phyloP scores from a whole-genome alignment of 495 filamentous ascomycete genomes.

The Letharia lupina region DNA sequence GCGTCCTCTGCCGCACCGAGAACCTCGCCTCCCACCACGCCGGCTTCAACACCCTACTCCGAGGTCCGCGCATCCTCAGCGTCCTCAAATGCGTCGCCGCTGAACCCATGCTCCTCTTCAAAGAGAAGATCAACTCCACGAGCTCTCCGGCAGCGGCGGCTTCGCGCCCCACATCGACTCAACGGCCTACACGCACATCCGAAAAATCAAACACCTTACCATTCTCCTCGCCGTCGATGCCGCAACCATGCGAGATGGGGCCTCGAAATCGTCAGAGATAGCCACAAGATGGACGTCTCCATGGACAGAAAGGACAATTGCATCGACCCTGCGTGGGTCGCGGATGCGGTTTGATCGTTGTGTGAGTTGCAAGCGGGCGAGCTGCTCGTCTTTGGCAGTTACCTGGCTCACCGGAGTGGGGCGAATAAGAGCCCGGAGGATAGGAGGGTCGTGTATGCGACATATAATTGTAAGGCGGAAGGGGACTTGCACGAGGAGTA shows the following conservation, averaged over 20 bases:
- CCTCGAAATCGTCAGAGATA: background rate
- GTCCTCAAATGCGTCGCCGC: background rate
- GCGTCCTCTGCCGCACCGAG: slow-evolving; percentile 7
- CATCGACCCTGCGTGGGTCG: slow-evolving; percentile 2
- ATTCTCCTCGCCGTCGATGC: slow-evolving; percentile 7
- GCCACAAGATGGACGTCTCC: background rate
- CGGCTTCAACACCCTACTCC: slow-evolving; percentile 3
- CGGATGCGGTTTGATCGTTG: background rate
- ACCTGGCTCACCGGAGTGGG: slow-evolving; percentile 4
- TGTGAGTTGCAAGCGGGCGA: slow-evolving; percentile 6
- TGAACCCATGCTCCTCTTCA: slow-evolving; percentile 8
- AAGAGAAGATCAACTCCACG: slow-evolving; percentile 3
- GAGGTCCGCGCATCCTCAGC: background rate
- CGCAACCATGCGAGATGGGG: background rate
- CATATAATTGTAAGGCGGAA: background rate
- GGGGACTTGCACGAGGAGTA: slow-evolving; percentile 8
- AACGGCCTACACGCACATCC: slow-evolving; percentile 10
- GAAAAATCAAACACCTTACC: slow-evolving; percentile 2
- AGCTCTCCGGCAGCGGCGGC: slow-evolving; percentile 8
- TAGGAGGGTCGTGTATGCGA: slow-evolving; percentile 4
- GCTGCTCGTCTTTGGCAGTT: background rate
- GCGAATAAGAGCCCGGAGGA: background rate
- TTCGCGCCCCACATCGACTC: slow-evolving; percentile 8
- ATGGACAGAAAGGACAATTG: background rate
- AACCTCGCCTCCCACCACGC: slow-evolving; percentile 4